Conservation (phyloP, 805 yeast genomes). For the Schizosaccharomyces japonicus region DNA sequence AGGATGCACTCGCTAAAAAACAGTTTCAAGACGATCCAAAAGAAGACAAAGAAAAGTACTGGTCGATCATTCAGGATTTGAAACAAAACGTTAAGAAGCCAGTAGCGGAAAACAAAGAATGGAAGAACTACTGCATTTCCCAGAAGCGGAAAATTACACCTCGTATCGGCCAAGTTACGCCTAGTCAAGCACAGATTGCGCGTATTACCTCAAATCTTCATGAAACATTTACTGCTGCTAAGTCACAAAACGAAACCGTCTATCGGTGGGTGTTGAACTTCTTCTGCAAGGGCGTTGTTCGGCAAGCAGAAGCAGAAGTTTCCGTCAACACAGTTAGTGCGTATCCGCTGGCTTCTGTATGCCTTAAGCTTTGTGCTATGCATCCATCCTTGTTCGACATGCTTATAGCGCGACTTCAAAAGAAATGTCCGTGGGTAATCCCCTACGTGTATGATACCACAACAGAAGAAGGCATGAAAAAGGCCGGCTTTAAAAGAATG, state of each 20-base stretch:
- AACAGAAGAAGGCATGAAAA: slow-evolving; percentile 54
- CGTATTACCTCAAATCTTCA: slow-evolving; percentile 24
- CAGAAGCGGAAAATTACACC: slow-evolving; percentile 62
- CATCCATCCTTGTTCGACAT: slow-evolving; percentile 31
- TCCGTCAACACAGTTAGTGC: slow-evolving; percentile 57
- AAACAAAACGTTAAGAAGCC: slow-evolving; percentile 35
- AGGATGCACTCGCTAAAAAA: slow-evolving; percentile 10
- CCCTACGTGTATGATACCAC: slow-evolving; percentile 58
- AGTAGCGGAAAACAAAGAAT: slow-evolving; percentile 27
- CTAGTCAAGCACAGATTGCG: slow-evolving; percentile 34
- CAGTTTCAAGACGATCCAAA: slow-evolving; percentile 7
- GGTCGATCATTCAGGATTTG: slow-evolving; percentile 25
- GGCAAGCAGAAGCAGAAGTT: slow-evolving; percentile 85
- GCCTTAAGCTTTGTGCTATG: slow-evolving; percentile 28
- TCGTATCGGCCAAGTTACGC: slow-evolving; percentile 75
- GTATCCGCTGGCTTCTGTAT: slow-evolving; percentile 48
- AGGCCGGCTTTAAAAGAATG: slow-evolving; percentile 64
- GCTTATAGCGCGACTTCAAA: slow-evolving; percentile 58
- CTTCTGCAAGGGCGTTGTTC: slow-evolving; percentile 61
- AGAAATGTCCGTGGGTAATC: slow-evolving; percentile 71
- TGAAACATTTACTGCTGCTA: slow-evolving; percentile 26
- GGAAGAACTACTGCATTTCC: slow-evolving; percentile 31
- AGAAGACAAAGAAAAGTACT: slow-evolving; percentile 19
- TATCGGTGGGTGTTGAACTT: slow-evolving; percentile 58
- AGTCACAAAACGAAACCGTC: slow-evolving; percentile 23